These are phyloP conservation scores for Saitozyma sp. DNA, from an alignment of 768 basidiomycete species.

Conservation along the genomic window DNA sequence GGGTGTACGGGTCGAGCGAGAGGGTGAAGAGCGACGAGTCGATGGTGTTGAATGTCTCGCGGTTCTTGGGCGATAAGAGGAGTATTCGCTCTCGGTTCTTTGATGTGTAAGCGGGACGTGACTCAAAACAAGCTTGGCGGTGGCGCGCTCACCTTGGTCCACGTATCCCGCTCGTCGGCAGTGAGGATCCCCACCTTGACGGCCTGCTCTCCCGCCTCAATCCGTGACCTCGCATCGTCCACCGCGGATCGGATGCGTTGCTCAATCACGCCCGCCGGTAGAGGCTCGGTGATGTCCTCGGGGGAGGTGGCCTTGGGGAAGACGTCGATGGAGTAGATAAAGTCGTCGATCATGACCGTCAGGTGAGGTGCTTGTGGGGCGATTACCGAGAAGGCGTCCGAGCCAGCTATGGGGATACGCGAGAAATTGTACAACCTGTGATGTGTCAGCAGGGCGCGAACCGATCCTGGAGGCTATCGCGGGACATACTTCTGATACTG, in stretches of 20 bases:
- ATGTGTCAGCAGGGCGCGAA: conserved; percentile 1
- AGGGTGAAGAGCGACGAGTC: conserved; percentile 75
- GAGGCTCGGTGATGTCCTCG: conserved; percentile 52
- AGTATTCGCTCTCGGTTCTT: conserved; percentile 74
- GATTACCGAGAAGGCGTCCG: conserved; percentile 64
- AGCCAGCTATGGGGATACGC: conserved; percentile 68
- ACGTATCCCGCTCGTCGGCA: conserved; percentile 75
- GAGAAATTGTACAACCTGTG: conserved; percentile 66
- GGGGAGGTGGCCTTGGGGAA: conserved; percentile 45
- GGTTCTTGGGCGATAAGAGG: conserved; percentile 67
- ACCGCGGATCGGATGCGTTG: conserved; percentile 57
- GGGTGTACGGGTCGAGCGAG: conserved; percentile 74
- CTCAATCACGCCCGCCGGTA: conserved; percentile 58
- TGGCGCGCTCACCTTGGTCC: conserved; percentile 65
- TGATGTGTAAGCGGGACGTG: background rate
- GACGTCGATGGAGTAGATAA: conserved; percentile 74
- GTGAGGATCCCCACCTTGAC: conserved; percentile 70
- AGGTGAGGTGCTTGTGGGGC: conserved; percentile 61
- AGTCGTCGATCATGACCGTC: conserved; percentile 71
- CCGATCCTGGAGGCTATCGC: background rate
- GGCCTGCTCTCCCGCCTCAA: conserved; percentile 61
- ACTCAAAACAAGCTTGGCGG: conserved; percentile 4
- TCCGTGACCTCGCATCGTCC: conserved; percentile 62
- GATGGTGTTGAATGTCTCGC: conserved; percentile 62
- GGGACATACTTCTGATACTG: conserved; percentile 54